Conservation (phyloP, 768 basidiomycete species). For the Sistotremastrum niveocremeum region DNA sequence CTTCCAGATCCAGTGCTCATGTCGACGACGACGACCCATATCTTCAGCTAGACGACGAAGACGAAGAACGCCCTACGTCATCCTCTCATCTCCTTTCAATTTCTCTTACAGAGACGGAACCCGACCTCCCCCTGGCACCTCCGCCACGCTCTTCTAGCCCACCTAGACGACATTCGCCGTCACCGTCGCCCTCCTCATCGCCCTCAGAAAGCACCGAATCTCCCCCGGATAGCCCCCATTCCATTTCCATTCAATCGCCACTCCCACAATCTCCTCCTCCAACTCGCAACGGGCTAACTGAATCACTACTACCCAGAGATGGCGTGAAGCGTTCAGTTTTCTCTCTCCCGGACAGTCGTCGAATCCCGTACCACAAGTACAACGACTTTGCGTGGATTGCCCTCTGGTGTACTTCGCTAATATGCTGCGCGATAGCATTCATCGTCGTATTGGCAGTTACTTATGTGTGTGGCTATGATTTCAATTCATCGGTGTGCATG, state of each 20-base stretch:
- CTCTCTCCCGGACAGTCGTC: slow-evolving; percentile 63
- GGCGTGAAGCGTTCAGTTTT: slow-evolving; percentile 55
- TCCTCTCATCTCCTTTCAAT: slow-evolving; percentile 22
- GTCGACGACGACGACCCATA: slow-evolving; percentile 62
- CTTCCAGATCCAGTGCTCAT: slow-evolving; percentile 19
- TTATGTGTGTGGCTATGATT: slow-evolving; percentile 21
- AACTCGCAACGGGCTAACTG: slow-evolving; percentile 55
- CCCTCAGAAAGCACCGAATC: slow-evolving; percentile 21
- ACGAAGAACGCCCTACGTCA: slow-evolving; percentile 25
- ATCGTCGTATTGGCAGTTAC: slow-evolving; percentile 53
- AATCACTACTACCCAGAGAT: slow-evolving; percentile 67
- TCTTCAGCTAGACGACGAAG: slow-evolving; percentile 60
- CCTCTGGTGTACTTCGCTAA: slow-evolving; percentile 46
- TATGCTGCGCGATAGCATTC: slow-evolving; percentile 47
- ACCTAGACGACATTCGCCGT: slow-evolving; percentile 55
- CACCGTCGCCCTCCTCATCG: slow-evolving; percentile 41
- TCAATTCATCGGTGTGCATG: slow-evolving; percentile 11
- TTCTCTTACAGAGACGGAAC: slow-evolving; percentile 22
- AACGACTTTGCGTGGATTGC: slow-evolving; percentile 65
- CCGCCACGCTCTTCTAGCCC: slow-evolving; percentile 31
- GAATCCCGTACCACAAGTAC: slow-evolving; percentile 55
- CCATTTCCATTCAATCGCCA: slow-evolving; percentile 20
- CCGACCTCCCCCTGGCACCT: slow-evolving; percentile 16
- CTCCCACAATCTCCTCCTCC: slow-evolving; percentile 31
- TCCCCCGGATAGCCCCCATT: slow-evolving; percentile 16